Base-by-base conservation (phyloP, 202 grass and related monocot species). In the Zizania palustris region DNA sequence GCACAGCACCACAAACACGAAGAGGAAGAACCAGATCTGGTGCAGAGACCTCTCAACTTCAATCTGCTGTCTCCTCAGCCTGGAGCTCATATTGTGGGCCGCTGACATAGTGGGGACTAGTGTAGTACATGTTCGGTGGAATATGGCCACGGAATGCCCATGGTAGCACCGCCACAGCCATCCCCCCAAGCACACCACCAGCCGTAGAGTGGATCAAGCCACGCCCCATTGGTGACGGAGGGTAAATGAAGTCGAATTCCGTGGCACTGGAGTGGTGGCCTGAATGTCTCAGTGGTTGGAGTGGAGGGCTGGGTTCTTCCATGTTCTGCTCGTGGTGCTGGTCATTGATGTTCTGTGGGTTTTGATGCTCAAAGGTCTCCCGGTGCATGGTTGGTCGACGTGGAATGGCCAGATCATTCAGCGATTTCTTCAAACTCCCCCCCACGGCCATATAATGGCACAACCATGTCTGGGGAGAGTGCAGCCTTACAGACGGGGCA, bases 1-100 rank as follows among this genome's bases (percentile, higher is more conserved):
- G 80, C 93, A 96, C 58, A 96, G 60, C 60, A 90, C 84, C 37
- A 79, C 82, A 50, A 92, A 92, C 12, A 96, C 72, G 4, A 74
- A 85, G 41, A 96, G 93, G 77, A 92, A 90, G 79, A 92, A 80
- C 60, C 89, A 96, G 45, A 96, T 92, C 82, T 96, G 93, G 56
- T 96, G 93, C 38, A 96, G 84, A 22, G 86, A 86, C 67, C 80
- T 82, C 86, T 90, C 93, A 40, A 96, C 80, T 55, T 82, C 87
- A 43, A 88, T 67, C 71, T 88, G 86, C 69, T 88, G 93, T 56
- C 82, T 76, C 74, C 93, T 90, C 53, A 77, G 50, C 44, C 89
- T 74, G 6, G 81, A 79, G 42, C 74, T 72, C 55, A 62, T 5
- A 0, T 66, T 80, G 16, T 83, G 75, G 0, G 84, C 42, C 0